These are phyloP conservation scores for Cyberlindnera maclurae DNA, from an alignment of 805 yeast genomes.

Conservation along the genomic window DNA sequence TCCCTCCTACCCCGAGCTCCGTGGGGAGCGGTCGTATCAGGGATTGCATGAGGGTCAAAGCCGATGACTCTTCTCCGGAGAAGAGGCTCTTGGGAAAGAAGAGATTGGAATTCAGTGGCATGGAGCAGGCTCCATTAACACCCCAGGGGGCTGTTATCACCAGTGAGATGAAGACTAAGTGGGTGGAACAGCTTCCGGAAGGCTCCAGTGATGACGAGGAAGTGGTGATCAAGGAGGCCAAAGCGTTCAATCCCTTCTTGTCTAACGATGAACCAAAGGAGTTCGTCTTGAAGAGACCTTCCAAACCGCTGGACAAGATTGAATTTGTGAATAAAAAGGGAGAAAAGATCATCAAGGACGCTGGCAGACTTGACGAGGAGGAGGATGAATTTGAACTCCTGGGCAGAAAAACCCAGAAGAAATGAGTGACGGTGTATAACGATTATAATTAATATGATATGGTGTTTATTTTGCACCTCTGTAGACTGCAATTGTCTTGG, in stretches of 20 bases:
- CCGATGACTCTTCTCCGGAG: not conserved
- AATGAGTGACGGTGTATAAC: conserved; percentile 9
- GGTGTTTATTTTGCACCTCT: not conserved
- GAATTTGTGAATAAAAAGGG: conserved; percentile 30
- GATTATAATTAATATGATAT: conserved; percentile 2
- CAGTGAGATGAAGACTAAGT: conserved; percentile 25
- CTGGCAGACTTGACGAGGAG: conserved; percentile 7
- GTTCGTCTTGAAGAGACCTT: conserved; percentile 8
- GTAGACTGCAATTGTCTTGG: no score
- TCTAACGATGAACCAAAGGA: conserved; percentile 6
- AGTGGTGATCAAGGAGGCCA: conserved; percentile 13
- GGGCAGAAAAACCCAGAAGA: not conserved
- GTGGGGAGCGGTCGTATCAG: conserved; percentile 18
- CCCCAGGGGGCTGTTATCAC: conserved; percentile 30
- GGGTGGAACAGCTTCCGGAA: conserved; percentile 24
- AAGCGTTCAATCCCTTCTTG: conserved; percentile 20
- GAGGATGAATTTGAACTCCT: conserved; percentile 3
- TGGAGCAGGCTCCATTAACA: conserved; percentile 17
- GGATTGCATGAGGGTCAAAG: conserved; percentile 11
- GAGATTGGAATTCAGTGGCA: conserved; percentile 9
- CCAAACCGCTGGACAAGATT: conserved; percentile 18
- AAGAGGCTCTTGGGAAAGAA: conserved; percentile 4
- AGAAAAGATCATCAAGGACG: conserved; percentile 19
- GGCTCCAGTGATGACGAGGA: conserved; percentile 13
- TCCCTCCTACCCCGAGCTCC: conserved; percentile 26